Evolutionary conservation across 176 grass and related monocot species (phyloP).

Genomic region (Panicum miliaceum): DNA sequence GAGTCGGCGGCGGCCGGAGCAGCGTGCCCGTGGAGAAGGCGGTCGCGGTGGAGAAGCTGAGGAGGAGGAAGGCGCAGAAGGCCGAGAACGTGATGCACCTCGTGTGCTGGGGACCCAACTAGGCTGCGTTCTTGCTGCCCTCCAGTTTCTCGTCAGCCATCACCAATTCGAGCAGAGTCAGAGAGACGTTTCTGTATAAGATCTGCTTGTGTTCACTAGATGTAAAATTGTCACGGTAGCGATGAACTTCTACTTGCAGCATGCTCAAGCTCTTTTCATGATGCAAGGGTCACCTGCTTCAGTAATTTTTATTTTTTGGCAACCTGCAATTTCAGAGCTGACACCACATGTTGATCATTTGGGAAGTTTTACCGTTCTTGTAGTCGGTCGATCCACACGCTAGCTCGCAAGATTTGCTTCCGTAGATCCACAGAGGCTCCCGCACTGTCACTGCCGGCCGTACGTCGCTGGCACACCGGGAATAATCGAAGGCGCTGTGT

Average conservation of each 20-base stretch:
- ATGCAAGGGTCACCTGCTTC: no score
- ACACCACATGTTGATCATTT: no score
- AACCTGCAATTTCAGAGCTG: no score
- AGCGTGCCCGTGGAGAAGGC: constrained; percentile 21
- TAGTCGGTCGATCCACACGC: no score
- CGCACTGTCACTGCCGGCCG: no score
- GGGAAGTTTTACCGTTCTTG: no score
- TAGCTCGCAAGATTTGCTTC: no score
- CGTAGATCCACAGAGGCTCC: no score
- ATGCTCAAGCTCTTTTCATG: not conserved
- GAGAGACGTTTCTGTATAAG: not conserved
- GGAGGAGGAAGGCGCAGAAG: constrained; percentile 38
- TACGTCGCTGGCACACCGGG: no score
- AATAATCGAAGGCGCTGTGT: no score
- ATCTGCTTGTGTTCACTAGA: not conserved
- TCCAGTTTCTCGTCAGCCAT: not conserved
- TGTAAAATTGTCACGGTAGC: not conserved
- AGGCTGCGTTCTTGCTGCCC: not conserved
- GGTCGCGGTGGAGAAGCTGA: constrained; percentile 22
- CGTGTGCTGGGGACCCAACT: constrained; percentile 59
- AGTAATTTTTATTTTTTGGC: no score
- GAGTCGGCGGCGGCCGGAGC: not conserved
- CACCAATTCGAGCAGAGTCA: not conserved
- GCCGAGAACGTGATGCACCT: constrained; percentile 50
- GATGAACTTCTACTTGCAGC: not conserved